Base-by-base conservation (phyloP, 1,284 basidiomycete genomes). In the Amylostereum chailletii region DNA sequence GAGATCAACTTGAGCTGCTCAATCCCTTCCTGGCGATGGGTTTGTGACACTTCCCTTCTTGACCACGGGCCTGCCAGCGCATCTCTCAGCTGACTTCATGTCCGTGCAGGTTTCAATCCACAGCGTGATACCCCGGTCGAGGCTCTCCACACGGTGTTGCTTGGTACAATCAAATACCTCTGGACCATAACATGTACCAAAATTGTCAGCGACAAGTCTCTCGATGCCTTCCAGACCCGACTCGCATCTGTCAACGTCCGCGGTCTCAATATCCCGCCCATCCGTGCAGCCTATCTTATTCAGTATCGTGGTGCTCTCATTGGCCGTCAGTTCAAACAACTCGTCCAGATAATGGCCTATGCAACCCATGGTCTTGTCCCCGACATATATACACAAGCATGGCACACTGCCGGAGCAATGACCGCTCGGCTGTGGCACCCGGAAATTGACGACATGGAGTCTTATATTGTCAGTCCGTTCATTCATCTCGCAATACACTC, bases 161-260 rank as follows among this genome's bases (percentile, higher is more conserved):
- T 71, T 2, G 67, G 69, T 0, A 49, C 64, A 6, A 53, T 62
- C 6, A 71, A 70, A 44, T 70, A 71, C 51, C 47, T 61, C 0
- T 71, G 59, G 59, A 48, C 57, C 36, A 7, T 19, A 26, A 51
- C 52, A 2, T n/a, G n/a, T n/a, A 50, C 57, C 37, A 51, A 49
- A 2, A 27, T 41, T 3, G 57, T 56, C 57, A 48, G 34, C 9
- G 40, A 45, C 0, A 37, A 36, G 4, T 42, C 51, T 39, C 50
- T 54, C n/a, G 33, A 46, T 5, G 38, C 47, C 2, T 57, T 49
- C 37, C 40, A 51, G 2, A 9, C 42, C 4, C 51, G 52, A 2
- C 46, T 60, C 3, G 53, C 55, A 45, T 47, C 56, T 1, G 53
- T 56, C 3, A 37, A 50, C 31, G 48, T 49, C 3, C 42, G 55